phyloP scores from a whole-genome alignment of 176 grass and related monocot genomes.

The Ampelocalamus luodianensis region DNA sequence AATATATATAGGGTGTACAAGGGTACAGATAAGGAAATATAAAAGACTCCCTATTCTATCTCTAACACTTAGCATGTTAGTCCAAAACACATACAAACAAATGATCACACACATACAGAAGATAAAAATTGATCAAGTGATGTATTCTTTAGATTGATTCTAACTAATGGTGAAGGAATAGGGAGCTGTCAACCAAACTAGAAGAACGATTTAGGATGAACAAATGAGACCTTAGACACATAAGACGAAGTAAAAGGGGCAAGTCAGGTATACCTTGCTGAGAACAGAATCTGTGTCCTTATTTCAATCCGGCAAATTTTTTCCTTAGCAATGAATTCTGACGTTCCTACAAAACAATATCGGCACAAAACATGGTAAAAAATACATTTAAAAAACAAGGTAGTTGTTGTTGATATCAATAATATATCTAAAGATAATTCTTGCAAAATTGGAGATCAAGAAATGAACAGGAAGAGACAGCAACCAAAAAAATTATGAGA shows the following conservation, averaged over 20 bases:
- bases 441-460: not conserved
- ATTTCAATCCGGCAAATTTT: slow-evolving; percentile 33
- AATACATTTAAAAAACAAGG: not conserved
- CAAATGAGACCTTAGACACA: not conserved
- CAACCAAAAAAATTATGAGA: not conserved
- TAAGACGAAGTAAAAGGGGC: not conserved
- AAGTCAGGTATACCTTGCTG: slow-evolving; percentile 19
- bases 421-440: slow-evolving; percentile 3
- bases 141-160: not conserved
- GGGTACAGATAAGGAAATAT: too few species aligned
- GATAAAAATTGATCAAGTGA: not conserved
- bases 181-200: not conserved
- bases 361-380: slow-evolving; percentile 1
- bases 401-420: not conserved
- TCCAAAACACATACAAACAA: not conserved
- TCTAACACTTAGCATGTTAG: not conserved
- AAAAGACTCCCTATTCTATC: too few species aligned
- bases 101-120: not conserved
- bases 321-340: slow-evolving; percentile 14
- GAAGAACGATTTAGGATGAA: slow-evolving; percentile 11
- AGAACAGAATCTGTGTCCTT: slow-evolving; percentile 16
- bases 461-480: not conserved
- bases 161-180: not conserved
- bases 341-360: slow-evolving; percentile 35
- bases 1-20: too few species aligned